Evolutionary conservation across 208 protist species (phyloP).

Genomic region (Herpetomonas samuelpessoai): DNA sequence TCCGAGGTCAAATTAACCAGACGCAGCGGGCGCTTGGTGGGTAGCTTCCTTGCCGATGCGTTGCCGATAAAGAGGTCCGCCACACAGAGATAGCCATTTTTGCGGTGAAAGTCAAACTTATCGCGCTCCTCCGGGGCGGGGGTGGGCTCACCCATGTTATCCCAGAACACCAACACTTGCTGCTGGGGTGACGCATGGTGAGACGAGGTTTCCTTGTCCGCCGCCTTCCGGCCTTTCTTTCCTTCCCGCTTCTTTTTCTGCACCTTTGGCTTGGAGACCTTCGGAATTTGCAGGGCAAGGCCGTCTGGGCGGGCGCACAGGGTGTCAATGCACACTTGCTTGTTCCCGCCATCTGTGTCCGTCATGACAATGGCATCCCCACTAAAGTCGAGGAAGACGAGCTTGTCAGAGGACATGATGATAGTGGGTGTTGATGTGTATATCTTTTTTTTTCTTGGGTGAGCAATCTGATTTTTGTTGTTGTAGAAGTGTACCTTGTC

Average conservation of each 20-base stretch:
- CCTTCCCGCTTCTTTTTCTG: slow-evolving; percentile 21
- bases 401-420: slow-evolving; percentile 11
- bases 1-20: no score
- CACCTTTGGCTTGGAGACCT: slow-evolving; percentile 18
- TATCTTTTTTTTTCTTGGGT: not conserved
- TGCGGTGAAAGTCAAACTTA: no score
- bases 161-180: no score
- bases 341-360: slow-evolving; percentile 21
- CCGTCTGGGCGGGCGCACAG: slow-evolving; percentile 35
- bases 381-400: slow-evolving; percentile 19
- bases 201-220: slow-evolving; percentile 11
- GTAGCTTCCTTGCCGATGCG: no score
- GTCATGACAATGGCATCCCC: slow-evolving; percentile 16
- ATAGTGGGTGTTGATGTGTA: not conserved
- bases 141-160: no score
- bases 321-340: slow-evolving; percentile 16
- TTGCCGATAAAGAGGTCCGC: no score
- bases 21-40: no score
- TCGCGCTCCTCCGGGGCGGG: no score
- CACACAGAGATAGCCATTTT: no score
- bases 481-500: no score
- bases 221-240: slow-evolving; percentile 33
- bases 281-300: slow-evolving; percentile 26
- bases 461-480: not conserved
- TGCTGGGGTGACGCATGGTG: no score